Base-by-base conservation (phyloP, 371 early-diverging fungal species). In the Conidiobolus incongruus region DNA sequence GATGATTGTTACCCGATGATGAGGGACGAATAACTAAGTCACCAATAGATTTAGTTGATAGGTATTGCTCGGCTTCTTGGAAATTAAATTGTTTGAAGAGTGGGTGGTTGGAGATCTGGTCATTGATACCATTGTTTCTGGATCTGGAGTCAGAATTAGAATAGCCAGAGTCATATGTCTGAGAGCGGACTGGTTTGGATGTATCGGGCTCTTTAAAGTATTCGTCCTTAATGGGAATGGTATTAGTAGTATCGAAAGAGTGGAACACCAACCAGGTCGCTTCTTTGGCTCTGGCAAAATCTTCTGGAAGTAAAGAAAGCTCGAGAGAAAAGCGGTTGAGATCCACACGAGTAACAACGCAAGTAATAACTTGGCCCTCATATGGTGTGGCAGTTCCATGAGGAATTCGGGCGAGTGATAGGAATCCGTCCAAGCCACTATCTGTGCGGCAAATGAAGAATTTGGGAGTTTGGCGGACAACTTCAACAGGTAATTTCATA, bases 1-100 rank as follows among this genome's bases (percentile, higher is more conserved):
- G 63, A 52, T 87, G 85, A 50, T 84, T 74, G 20, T 62, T 58
- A 10, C 92, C 91, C 10, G 75, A 70, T 3, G 83, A 81, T 12
- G 92, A 91, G 1, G 94, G 93, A 16, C 95, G 75, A 42, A 97
- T 78, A 11, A 97, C 81, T n/a, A 77, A 57, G 23, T 79, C 77
- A 24, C 96, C 98, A 17, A 69, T 62, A 13, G 63, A 66, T 15
- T 75, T 63, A 13, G 55, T 52, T 6, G 66, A 55, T 36, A 94
- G 59, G 41, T 72, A 78, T 33, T 70, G 63, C 50, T 77, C 74
- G 2, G 93, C 92, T 48, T 82, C 70, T 24, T 64, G 52, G 49
- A 66, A 68, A 30, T 68, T 73, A 36, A 83, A 56, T 29, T 63
- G 69, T 51, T 74, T 70, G 70, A 86, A 97, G 46, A 79, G 60